These are phyloP conservation scores for Panellus pusillus DNA, from an alignment of 768 basidiomycete genomes.

Conservation along the genomic window DNA sequence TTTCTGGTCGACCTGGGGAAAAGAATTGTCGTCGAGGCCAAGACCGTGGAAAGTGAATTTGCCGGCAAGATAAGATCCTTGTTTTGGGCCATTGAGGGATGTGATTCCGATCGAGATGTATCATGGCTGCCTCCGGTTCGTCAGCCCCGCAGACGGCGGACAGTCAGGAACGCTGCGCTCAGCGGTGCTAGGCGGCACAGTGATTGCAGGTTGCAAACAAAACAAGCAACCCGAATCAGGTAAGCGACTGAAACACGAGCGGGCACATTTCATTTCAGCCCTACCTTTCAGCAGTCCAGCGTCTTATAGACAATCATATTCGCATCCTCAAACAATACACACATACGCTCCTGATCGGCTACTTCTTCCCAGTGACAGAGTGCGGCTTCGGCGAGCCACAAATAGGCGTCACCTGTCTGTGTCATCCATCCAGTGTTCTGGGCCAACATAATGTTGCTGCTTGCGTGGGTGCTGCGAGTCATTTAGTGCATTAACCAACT, in stretches of 20 bases:
- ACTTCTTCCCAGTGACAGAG: conserved; percentile 16
- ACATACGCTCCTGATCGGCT: conserved; percentile 15
- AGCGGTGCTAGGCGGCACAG: background rate
- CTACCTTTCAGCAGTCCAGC: background rate
- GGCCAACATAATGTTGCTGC: no score
- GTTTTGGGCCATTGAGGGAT: conserved; percentile 35
- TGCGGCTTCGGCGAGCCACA: conserved; percentile 20
- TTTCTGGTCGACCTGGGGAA: background rate
- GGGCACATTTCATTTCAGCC: background rate
- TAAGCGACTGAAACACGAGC: background rate
- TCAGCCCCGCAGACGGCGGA: background rate
- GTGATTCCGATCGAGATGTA: conserved; percentile 56
- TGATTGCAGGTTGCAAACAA: conserved; percentile 7
- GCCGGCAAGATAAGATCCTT: conserved; percentile 43
- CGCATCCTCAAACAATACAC: conserved; percentile 8
- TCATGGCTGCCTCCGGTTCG: conserved; percentile 32
- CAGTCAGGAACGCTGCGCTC: background rate
- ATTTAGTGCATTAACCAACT: no score
- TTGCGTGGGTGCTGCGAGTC: no score
- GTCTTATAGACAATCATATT: conserved; percentile 2
- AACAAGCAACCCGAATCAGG: conserved; percentile 5
- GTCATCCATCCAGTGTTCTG: no score
- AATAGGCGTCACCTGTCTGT: conserved; percentile 15
- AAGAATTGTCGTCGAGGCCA: conserved; percentile 22
- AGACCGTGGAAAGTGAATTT: conserved; percentile 35